Evolutionary conservation across 2,329 filamentous ascomycete genomes (phyloP), one percentile per base, ranked within the genome.

Genomic region (Amauroascus verrucosus): DNA sequence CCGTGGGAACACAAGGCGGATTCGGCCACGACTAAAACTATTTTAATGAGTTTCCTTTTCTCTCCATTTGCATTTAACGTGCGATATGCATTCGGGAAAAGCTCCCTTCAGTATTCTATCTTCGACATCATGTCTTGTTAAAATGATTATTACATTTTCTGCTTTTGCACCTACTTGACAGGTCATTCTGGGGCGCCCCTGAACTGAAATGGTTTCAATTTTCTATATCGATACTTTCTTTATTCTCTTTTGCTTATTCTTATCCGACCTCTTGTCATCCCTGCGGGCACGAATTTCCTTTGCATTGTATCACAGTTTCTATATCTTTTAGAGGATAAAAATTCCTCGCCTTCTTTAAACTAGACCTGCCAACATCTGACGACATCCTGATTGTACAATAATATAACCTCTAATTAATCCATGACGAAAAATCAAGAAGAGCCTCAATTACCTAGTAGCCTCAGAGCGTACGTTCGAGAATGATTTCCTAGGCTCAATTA

Each of bases 41-140:
- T 52, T 51, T 51, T 52, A 45, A 37, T 52, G 40, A 28, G 40
- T 45, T 46, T 26, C 14, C n/a, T 38, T 22, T 22, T 22, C 14
- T 46, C 22, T 37, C 37, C 30, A 46, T 46, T 38, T 46, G 40
- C 50, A 52, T 41, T 37, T 38, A 41, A 45, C 20, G 37, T 28
- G 49, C 47, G 33, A 43, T 26, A 32, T 20, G 35, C 35, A 43
- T 8, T 20, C 48, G 16, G 37, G 20, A 51, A 41, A 45, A 41
- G 33, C 32, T 26, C 30, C 16, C 20, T 38, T 45, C 30, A 26
- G 30, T 41, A 46, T 52, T 52, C 28, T 38, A 45, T 26, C n/a
- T 52, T 45, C 41, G n/a, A 52, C 30, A 46, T 40, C 28, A 45
- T 52, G 50, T 45, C 22, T 52, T 45, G 26, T 26, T 51, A 43